Percentiles rank a stretch among this genome's conserved stretches.
These are phyloP conservation scores for Metschnikowia sp. DNA, from an alignment of 805 yeast species.

Conservation along the genomic window DNA sequence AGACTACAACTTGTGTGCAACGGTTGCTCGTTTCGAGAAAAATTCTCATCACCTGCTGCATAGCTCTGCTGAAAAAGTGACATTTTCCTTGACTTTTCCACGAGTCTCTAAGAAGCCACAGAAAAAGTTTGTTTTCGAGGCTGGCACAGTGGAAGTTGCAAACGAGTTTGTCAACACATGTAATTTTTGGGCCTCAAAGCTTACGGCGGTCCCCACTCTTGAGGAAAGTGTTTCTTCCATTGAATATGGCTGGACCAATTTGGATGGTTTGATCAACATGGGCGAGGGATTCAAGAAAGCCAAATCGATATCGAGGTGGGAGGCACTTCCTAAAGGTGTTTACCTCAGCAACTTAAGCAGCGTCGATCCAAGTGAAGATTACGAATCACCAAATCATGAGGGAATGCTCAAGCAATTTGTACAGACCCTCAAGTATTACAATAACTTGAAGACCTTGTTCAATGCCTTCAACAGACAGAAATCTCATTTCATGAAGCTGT, in stretches of 20 bases:
- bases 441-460: conserved; percentile 34
- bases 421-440: conserved; percentile 40
- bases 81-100: conserved; percentile 60
- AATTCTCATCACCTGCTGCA: conserved; percentile 14
- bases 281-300: conserved; percentile 29
- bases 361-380: conserved; percentile 17
- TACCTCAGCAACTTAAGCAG: conserved; percentile 38
- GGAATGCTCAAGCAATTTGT: conserved; percentile 45
- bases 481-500: conserved; percentile 26
- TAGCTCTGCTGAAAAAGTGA: conserved; percentile 17
- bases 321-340: conserved; percentile 37
- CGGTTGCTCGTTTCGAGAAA: conserved; percentile 42
- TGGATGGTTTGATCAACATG: conserved; percentile 28
- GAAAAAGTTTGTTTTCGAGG: conserved; percentile 55
- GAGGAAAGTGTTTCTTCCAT: conserved; percentile 70
- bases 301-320: conserved; percentile 43
- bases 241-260: conserved; percentile 77
- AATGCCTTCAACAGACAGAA: conserved; percentile 30
- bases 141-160: conserved; percentile 66
- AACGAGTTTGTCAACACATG: conserved; percentile 68
- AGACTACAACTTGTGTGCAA: conserved; percentile 48
- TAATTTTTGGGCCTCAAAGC: conserved; percentile 87
- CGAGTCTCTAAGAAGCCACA: conserved; percentile 31
- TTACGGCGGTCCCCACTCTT: conserved; percentile 70
- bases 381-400: conserved; percentile 25